These are phyloP conservation scores for Epichloe sibirici DNA, from an alignment of 2,329 filamentous ascomycete species.

Conservation along the genomic window DNA sequence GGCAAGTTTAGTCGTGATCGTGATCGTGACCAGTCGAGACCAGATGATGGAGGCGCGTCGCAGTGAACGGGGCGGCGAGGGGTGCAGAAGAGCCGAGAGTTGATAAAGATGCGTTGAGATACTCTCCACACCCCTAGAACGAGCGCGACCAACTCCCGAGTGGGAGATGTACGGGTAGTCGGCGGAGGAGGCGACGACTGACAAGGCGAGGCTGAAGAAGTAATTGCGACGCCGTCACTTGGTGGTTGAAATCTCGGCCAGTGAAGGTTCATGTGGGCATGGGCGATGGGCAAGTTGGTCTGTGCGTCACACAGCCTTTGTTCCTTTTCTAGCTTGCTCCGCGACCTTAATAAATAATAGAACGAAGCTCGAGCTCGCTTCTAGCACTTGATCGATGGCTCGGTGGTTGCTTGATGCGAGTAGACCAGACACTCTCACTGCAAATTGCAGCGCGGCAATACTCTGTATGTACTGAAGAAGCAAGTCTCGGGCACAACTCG, in stretches of 20 bases:
- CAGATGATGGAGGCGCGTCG: background rate
- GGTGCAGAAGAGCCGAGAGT: constrained; percentile 7
- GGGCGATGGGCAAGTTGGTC: constrained; percentile 5
- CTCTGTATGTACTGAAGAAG: too few relatives aligned
- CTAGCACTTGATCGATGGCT: too few relatives aligned
- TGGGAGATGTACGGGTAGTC: constrained; percentile 6
- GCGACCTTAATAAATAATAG: too few relatives aligned
- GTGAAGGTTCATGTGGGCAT: background rate
- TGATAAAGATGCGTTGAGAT: constrained; percentile 1
- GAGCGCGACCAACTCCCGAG: constrained; percentile 10
- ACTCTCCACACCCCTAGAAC: constrained; percentile 9
- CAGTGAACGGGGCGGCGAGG: constrained; percentile 3
- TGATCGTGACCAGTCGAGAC: background rate
- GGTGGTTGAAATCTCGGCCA: constrained; percentile 9
- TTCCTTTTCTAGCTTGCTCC: background rate
- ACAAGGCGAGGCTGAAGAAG: constrained; percentile 5
- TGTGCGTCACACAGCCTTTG: constrained; percentile 6
- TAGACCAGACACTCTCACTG: background rate
- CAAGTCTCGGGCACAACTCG: too few relatives aligned
- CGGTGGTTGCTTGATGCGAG: too few relatives aligned
- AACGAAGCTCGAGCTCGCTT: too few relatives aligned
- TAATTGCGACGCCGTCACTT: background rate
- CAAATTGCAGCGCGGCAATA: too few relatives aligned
- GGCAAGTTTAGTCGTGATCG: background rate
- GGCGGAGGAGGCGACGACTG: constrained; percentile 1